phyloP scores from a whole-genome alignment of 768 basidiomycete species.

The Inosperma sp. region DNA sequence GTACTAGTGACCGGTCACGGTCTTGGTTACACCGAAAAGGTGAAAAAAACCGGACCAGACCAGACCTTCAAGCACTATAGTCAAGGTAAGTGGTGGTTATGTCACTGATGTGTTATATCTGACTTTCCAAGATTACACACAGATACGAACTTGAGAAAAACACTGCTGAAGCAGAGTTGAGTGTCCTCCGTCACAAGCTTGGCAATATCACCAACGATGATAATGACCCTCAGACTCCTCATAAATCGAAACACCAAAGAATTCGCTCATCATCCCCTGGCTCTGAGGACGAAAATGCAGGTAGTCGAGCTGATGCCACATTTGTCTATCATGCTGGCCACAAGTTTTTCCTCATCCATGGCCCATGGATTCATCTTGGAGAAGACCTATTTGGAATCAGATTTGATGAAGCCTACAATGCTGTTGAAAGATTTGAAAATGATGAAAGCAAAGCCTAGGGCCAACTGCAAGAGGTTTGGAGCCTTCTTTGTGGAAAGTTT shows the following conservation, averaged over 20 bases:
- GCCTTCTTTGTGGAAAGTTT: background rate
- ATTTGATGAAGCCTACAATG: background rate
- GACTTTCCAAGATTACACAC: constrained; percentile 13
- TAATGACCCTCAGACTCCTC: background rate
- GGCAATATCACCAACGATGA: constrained; percentile 13
- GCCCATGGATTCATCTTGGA: constrained; percentile 13
- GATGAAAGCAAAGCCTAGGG: background rate
- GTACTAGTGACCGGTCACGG: no score
- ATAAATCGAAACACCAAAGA: constrained; percentile 7
- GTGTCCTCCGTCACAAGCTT: constrained; percentile 12
- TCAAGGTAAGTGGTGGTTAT: background rate
- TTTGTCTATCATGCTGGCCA: constrained; percentile 15
- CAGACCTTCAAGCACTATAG: no score
- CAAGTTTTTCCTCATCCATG: constrained; percentile 13
- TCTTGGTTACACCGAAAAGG: no score
- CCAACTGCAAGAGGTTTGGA: background rate
- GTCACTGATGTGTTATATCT: background rate
- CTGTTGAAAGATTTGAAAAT: background rate
- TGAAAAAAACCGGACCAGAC: no score
- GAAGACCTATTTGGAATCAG: background rate
- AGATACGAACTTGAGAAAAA: constrained; percentile 16
- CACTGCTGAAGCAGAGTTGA: constrained; percentile 9
- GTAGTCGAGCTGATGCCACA: constrained; percentile 1
- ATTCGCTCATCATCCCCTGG: constrained; percentile 1
- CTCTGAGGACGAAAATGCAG: constrained; percentile 2